Evolutionary conservation across 768 basidiomycete species (phyloP).

Genomic region (Tremella mesenterica): DNA sequence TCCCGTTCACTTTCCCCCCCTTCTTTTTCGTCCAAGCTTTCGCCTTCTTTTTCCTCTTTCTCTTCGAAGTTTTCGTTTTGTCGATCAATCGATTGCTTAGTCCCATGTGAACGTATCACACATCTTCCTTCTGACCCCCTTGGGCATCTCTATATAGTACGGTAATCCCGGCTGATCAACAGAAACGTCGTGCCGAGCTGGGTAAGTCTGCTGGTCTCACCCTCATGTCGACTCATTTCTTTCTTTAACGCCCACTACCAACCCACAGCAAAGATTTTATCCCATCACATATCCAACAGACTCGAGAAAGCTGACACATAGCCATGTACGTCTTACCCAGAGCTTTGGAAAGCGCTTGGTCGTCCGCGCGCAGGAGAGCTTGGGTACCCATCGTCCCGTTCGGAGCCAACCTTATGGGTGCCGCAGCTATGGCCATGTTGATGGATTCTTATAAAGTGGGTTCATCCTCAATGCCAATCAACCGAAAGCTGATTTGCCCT

Average conservation of each 20-base stretch:
- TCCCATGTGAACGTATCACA: background rate
- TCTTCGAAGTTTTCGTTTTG: too few species aligned
- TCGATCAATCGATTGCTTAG: too few species aligned
- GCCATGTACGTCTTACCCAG: slow-evolving; percentile 58
- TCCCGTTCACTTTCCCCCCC: background rate
- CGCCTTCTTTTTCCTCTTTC: background rate
- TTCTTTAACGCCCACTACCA: too few species aligned
- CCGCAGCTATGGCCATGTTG: slow-evolving; percentile 82
- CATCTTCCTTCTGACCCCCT: too few species aligned
- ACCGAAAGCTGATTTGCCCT: background rate
- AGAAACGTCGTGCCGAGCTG: slow-evolving; percentile 72
- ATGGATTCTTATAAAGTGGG: slow-evolving; percentile 52
- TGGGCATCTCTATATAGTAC: background rate
- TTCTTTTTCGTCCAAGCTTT: background rate
- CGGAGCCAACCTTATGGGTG: slow-evolving; percentile 50
- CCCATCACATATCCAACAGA: background rate
- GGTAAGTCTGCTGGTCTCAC: slow-evolving; percentile 63
- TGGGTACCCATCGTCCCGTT: slow-evolving; percentile 52
- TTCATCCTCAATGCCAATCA: background rate
- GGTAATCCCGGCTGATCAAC: background rate
- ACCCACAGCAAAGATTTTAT: too few species aligned
- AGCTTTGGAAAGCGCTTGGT: slow-evolving; percentile 83
- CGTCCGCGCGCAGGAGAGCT: slow-evolving; percentile 63
- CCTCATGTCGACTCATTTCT: too few species aligned
- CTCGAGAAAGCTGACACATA: slow-evolving; percentile 9